A percentile compares a stretch with the other conserved stretches of the same genome.
phyloP scores from a whole-genome alignment of 169 alveolate species.

The Besnoitia besnoiti region DNA sequence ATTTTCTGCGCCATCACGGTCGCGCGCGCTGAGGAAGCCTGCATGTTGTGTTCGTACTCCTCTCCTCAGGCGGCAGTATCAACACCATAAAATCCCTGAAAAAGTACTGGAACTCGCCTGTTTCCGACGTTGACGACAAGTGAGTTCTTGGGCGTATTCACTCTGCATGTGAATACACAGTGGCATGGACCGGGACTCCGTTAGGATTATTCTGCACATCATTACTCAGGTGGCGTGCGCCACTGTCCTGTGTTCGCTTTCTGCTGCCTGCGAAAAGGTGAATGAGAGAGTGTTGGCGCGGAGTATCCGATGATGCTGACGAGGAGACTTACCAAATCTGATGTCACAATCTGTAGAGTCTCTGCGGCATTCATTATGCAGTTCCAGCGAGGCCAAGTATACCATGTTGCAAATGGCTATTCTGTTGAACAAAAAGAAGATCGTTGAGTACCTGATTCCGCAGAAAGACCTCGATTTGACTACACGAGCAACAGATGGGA shows the following conservation, averaged over 20 bases:
- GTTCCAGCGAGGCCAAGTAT: constrained; percentile 61
- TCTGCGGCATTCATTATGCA: background rate
- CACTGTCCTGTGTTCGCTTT: background rate
- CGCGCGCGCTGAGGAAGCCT: too few relatives aligned
- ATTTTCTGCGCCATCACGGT: too few relatives aligned
- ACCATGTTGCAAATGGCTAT: constrained; percentile 65
- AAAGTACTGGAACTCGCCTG: constrained; percentile 65
- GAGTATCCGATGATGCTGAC: background rate
- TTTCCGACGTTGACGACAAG: constrained; percentile 64
- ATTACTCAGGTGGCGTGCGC: too few relatives aligned
- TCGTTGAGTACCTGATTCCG: constrained; percentile 65
- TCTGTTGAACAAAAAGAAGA: constrained; percentile 55
- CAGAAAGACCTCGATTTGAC: constrained; percentile 62
- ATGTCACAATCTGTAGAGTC: background rate
- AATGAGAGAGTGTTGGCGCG: too few relatives aligned
- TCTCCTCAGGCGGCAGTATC: constrained; percentile 47
- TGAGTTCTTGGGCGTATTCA: too few relatives aligned
- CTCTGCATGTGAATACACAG: too few relatives aligned
- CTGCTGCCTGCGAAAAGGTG: background rate
- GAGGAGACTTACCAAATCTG: background rate
- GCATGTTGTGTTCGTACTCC: too few relatives aligned
- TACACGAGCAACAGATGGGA: constrained; percentile 65
- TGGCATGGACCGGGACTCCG: too few relatives aligned
- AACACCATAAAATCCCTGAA: constrained; percentile 60
- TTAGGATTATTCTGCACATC: too few relatives aligned